Base-by-base conservation (phyloP, 1,139 yeast genomes). In the Blastobotrys elegans region DNA sequence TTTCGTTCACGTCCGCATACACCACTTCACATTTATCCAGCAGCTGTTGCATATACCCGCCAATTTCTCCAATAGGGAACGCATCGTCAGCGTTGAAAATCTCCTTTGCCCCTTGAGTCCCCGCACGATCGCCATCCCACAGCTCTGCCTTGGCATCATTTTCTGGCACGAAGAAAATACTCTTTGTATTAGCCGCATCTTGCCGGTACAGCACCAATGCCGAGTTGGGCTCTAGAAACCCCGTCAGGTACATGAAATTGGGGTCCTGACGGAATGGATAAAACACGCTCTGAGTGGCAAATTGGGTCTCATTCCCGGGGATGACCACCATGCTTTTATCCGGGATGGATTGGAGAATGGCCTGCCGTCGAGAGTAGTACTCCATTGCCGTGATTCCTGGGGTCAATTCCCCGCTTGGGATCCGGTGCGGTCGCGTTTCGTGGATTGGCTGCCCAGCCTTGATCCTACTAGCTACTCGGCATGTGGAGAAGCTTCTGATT, bases 101-200 rank as follows among this genome's bases (percentile, higher is more conserved):
- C 44, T 87, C 90, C 46, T 69, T 70, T 0, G 85, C 96, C 11
- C 95, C 96, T 43, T 81, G 79, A 6, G 83, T 73, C 1, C 99
- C 99, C 34, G 95, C 83, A 57, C 95, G 76, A 37, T 79, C 82
- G 8, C 99, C 99, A 59, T 90, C 97, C 99, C 99, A 92, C 53
- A 84, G 78, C 65, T 92, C 98, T 27, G 77, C 79, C 43, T 71
- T 71, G 5, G 79, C 76, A 62, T 90, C 84, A 59, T 82, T 82
- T n/a, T 87, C 88, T 2, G 92, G 96, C 5, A 90, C 96, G 48
- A 89, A 70, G 83, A 94, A 77, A 33, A 61, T 55, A 24, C 61
- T 80, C 69, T 55, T 49, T 48, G 80, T 80, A 6, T 78, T 82
- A 16, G 75, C 72, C 39, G 79, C 78, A 16, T 50, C 52, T 24